These are phyloP conservation scores for Botrytis tulipae DNA, from an alignment of 2,329 filamentous ascomycete species.

Conservation along the genomic window DNA sequence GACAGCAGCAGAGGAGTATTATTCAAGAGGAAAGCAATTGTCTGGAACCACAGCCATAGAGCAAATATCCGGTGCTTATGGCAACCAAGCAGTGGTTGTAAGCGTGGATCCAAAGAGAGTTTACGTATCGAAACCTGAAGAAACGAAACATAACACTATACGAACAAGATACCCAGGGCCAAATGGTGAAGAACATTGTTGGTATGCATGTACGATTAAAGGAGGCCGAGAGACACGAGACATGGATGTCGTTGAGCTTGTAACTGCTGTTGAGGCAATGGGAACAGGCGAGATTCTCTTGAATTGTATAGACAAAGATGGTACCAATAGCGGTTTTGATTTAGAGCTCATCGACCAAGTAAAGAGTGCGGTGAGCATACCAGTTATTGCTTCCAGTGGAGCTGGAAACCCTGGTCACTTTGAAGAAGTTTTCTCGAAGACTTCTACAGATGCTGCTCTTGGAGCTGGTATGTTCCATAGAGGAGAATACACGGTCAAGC, in stretches of 20 bases:
- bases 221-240: conserved; percentile 93
- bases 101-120: conserved; percentile 91
- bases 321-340: conserved; percentile 92
- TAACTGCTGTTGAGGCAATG: conserved; percentile 90
- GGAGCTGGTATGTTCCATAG: conserved; percentile 98
- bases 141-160: conserved; percentile 70
- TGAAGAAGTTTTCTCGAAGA: conserved; percentile 82
- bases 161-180: conserved; percentile 68
- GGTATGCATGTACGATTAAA: conserved; percentile 97
- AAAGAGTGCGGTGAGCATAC: conserved; percentile 82
- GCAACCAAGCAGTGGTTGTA: conserved; percentile 94
- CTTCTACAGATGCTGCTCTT: conserved; percentile 84
- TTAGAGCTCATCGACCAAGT: conserved; percentile 87
- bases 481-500: conserved; percentile 88
- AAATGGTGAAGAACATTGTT: conserved; percentile 77
- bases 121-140: conserved; percentile 69
- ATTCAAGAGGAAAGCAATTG: conserved; percentile 64
- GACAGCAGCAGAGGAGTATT: conserved; percentile 87
- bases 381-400: conserved; percentile 92
- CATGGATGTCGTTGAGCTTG: conserved; percentile 85
- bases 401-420: conserved; percentile 89
- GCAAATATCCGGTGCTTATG: conserved; percentile 89
- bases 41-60: conserved; percentile 89
- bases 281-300: conserved; percentile 90
- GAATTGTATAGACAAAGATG: conserved; percentile 97